Evolutionary conservation across 768 basidiomycete species (phyloP).

Genomic region (Pholiota conissans): DNA sequence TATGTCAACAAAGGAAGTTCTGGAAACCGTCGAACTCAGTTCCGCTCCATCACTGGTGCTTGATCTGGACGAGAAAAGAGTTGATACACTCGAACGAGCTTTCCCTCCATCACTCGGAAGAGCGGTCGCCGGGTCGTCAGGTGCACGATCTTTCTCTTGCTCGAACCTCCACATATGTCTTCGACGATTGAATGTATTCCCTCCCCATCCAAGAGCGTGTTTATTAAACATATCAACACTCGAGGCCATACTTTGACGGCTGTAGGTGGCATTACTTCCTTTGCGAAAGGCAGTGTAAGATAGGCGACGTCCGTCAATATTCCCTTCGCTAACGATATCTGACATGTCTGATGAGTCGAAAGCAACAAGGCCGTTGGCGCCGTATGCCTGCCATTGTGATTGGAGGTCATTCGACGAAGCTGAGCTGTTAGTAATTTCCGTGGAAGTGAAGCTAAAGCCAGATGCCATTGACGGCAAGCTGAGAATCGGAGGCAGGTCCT

Average conservation of each 20-base stretch:
- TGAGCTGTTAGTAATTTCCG: too few species aligned
- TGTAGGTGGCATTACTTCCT: constrained; percentile 22
- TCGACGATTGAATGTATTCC: constrained; percentile 42
- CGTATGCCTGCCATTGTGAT: constrained; percentile 12
- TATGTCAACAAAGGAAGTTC: constrained; percentile 15
- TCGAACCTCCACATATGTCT: constrained; percentile 60
- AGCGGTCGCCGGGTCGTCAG: constrained; percentile 10
- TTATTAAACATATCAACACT: constrained; percentile 42
- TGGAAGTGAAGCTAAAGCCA: neutral
- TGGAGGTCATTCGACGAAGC: constrained; percentile 1
- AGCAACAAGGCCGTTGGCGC: constrained; percentile 22
- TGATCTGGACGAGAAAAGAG: constrained; percentile 27
- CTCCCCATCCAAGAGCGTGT: constrained; percentile 40
- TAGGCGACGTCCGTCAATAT: constrained; percentile 12
- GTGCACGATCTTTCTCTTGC: constrained; percentile 42
- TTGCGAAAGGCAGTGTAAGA: constrained; percentile 20
- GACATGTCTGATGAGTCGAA: constrained; percentile 26
- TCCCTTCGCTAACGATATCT: constrained; percentile 24
- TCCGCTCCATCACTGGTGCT: constrained; percentile 27
- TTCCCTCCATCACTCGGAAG: constrained; percentile 5
- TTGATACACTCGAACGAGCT: constrained; percentile 26
- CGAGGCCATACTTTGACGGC: constrained; percentile 47
- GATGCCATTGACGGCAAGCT: constrained; percentile 6
- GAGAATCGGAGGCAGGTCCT: constrained; percentile 19
- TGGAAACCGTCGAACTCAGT: constrained; percentile 2